Conservation (phyloP, 805 yeast genomes). For the Cyberlindnera mrakii region DNA sequence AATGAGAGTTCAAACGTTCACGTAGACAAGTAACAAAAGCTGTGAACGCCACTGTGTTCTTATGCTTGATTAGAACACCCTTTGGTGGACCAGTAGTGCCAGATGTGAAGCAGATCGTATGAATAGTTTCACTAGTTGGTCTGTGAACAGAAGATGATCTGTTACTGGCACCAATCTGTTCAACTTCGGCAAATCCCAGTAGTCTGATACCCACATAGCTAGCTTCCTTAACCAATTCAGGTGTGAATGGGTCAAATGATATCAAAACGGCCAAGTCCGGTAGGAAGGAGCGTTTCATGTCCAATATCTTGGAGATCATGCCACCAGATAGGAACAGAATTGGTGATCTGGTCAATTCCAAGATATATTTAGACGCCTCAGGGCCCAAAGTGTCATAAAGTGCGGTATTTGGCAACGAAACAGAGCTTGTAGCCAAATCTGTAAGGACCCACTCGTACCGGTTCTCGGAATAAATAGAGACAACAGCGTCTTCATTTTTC, state of each 20-base stretch:
- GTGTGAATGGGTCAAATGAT: slow-evolving; percentile 37
- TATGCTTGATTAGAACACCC: slow-evolving; percentile 48
- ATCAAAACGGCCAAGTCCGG: slow-evolving; percentile 36
- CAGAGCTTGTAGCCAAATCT: slow-evolving; percentile 40
- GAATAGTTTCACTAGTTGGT: slow-evolving; percentile 34
- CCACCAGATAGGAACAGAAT: slow-evolving; percentile 43
- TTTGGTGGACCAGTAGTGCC: slow-evolving; percentile 64
- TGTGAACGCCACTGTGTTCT: slow-evolving; percentile 37
- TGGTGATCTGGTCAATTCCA: slow-evolving; percentile 59
- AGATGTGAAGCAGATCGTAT: slow-evolving; percentile 55
- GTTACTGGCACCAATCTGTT: slow-evolving; percentile 29
- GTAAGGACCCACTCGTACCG: slow-evolving; percentile 68
- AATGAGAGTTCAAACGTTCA: slow-evolving; percentile 19
- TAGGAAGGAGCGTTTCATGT: slow-evolving; percentile 21
- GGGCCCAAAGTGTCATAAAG: slow-evolving; percentile 55
- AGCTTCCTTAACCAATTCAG: slow-evolving; percentile 27
- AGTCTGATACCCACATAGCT: slow-evolving; percentile 24
- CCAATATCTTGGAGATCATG: slow-evolving; percentile 36
- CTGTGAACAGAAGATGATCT: slow-evolving; percentile 28
- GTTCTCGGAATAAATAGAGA: slow-evolving; percentile 50
- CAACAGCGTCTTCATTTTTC: slow-evolving; percentile 15
- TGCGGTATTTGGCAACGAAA: slow-evolving; percentile 38
- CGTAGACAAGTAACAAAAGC: slow-evolving; percentile 19
- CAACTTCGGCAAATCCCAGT: slow-evolving; percentile 31
- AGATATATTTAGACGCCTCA: slow-evolving; percentile 54